Percentiles rank a stretch among this genome's conserved stretches.
phyloP scores from a whole-genome alignment of 148 eudicot genomes.

The Beta vulgaris region DNA sequence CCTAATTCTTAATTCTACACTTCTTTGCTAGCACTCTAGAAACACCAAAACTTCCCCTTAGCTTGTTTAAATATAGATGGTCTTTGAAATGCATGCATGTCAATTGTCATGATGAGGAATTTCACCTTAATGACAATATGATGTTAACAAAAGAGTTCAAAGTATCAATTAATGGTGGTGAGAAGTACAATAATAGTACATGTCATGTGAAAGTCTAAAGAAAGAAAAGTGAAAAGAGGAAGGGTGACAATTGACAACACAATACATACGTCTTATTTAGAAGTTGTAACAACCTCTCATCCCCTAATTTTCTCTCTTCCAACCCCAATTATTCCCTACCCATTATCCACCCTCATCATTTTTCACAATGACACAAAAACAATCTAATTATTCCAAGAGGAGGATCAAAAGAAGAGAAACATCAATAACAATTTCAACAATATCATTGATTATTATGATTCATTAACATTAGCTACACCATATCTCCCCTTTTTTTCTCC shows the following conservation, averaged over 20 bases:
- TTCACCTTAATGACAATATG: neutral
- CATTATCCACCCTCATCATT: neutral
- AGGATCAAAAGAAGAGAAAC: neutral
- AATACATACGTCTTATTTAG: conserved; percentile 14
- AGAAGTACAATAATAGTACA: too few species aligned
- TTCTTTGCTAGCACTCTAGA: too few species aligned
- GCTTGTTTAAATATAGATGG: too few species aligned
- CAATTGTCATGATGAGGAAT: too few species aligned
- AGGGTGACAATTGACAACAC: conserved; percentile 6
- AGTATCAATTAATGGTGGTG: too few species aligned
- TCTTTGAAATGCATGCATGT: too few species aligned
- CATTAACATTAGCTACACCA: neutral
- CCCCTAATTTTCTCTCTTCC: conserved; percentile 15
- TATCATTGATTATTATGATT: neutral
- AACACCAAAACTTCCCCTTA: too few species aligned
- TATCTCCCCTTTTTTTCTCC: conserved; percentile 8
- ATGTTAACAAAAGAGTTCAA: neutral
- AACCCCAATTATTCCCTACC: conserved; percentile 17
- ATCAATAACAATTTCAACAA: neutral
- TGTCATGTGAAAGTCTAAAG: too few species aligned
- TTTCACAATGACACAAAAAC: conserved; percentile 3
- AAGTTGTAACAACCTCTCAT: conserved; percentile 14
- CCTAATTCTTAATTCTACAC: too few species aligned
- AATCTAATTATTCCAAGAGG: neutral
- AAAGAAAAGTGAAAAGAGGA: neutral